A percentile compares a stretch with the other conserved stretches of the same genome.
Conservation (phyloP, 805 yeast species). For the Phaffomyces thermotolerans region DNA sequence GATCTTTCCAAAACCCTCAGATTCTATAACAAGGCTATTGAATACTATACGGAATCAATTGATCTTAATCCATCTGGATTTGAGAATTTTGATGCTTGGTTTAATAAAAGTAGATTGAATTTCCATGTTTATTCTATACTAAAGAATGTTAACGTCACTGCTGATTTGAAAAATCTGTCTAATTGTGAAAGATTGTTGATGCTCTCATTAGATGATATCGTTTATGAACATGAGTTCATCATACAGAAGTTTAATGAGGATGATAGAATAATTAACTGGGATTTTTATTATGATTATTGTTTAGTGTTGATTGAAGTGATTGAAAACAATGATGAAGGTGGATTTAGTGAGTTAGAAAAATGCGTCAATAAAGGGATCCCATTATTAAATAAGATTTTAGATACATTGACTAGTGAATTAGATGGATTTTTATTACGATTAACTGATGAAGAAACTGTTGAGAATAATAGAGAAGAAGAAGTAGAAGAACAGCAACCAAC, state of each 20-base stretch:
- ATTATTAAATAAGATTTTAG: conserved; percentile 8
- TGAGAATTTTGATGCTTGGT: conserved; percentile 38
- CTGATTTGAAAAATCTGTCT: conserved; percentile 23
- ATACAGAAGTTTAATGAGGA: conserved; percentile 11
- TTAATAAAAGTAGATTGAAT: conserved; percentile 52
- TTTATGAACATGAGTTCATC: conserved; percentile 9
- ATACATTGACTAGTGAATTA: conserved; percentile 15
- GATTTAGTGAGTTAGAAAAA: conserved; percentile 11
- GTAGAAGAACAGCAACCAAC: conserved; percentile 10
- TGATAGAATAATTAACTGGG: conserved; percentile 21
- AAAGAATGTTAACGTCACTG: conserved; percentile 32
- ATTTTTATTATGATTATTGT: conserved; percentile 20
- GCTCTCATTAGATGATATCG: conserved; percentile 5
- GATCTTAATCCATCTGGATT: not conserved
- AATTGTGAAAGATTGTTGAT: too few species aligned
- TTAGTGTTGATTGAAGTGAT: conserved; percentile 15
- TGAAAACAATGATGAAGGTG: conserved; percentile 4
- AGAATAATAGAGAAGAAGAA: conserved; percentile 5
- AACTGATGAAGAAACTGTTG: conserved; percentile 10
- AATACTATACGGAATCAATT: conserved; percentile 32
- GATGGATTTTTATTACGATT: conserved; percentile 13
- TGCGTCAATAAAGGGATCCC: conserved; percentile 4
- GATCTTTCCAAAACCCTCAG: conserved; percentile 59
- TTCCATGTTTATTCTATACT: conserved; percentile 51
- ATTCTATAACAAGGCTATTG: conserved; percentile 54